These are phyloP conservation scores for Eimeria necatrix DNA, from an alignment of 169 alveolate genomes.

Conservation along the genomic window DNA sequence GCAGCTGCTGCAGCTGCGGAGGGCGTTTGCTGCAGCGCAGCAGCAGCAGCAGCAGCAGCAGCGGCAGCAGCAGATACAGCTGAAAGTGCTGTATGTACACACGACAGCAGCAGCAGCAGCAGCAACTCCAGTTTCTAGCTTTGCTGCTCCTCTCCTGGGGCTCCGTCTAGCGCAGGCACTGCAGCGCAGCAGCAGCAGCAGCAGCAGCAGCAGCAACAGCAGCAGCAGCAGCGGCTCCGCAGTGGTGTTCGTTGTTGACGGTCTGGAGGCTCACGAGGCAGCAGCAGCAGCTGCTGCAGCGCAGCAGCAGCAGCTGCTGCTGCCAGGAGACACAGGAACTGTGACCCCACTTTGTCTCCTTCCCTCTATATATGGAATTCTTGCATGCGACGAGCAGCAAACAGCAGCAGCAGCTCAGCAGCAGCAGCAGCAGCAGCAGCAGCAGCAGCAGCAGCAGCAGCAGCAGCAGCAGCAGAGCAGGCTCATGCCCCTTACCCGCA, in stretches of 20 bases:
- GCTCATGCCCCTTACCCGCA: not conserved
- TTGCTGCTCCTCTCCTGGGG: conserved; percentile 44
- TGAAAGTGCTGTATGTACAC: conserved; percentile 45
- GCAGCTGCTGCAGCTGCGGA: not conserved
- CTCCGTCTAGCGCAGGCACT: conserved; percentile 60
- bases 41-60: conserved; percentile 22
- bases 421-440: conserved; percentile 13
- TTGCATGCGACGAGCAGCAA: conserved; percentile 4
- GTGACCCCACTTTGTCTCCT: not conserved
- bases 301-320: conserved; percentile 28
- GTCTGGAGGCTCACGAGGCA: not conserved
- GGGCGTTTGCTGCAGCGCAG: not conserved
- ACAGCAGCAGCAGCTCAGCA: conserved; percentile 31
- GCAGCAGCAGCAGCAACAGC: conserved; percentile 36
- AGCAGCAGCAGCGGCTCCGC: not conserved
- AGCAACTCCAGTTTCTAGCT: not conserved
- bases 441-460: conserved; percentile 20
- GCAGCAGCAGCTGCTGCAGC: conserved; percentile 20
- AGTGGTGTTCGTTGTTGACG: conserved; percentile 19
- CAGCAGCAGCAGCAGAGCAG: conserved; percentile 5
- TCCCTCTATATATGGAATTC: conserved; percentile 12
- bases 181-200: conserved; percentile 39
- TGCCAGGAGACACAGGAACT: not conserved
- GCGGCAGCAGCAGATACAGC: conserved; percentile 3
- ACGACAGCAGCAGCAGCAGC: not conserved